Evolutionary conservation across 1,139 yeast species (phyloP).

Genomic region (Pichia sp.): DNA sequence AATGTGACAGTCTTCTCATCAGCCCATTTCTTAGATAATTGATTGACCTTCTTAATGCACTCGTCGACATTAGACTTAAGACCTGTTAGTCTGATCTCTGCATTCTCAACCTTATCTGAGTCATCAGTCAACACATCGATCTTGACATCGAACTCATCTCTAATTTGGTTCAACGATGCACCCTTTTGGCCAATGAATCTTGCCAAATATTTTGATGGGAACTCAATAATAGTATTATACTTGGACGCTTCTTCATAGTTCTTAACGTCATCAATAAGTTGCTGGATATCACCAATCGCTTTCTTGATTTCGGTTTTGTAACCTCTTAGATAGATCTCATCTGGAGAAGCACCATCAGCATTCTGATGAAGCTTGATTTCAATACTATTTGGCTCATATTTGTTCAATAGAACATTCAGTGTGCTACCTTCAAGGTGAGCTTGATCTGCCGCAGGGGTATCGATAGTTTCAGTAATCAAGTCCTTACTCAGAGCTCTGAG

Average conservation of each 20-base stretch:
- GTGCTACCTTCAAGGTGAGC: constrained; percentile 50
- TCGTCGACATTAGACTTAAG: constrained; percentile 74
- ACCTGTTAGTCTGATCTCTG: constrained; percentile 59
- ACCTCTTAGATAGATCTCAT: constrained; percentile 63
- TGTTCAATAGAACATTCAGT: constrained; percentile 33
- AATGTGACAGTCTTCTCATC: constrained; percentile 70
- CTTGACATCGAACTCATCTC: constrained; percentile 75
- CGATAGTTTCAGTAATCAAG: constrained; percentile 49
- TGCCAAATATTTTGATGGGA: constrained; percentile 66
- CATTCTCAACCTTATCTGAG: constrained; percentile 26
- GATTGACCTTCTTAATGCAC: constrained; percentile 58
- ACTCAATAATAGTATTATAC: constrained; percentile 49
- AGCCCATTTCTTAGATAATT: constrained; percentile 70
- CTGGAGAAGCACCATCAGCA: constrained; percentile 40
- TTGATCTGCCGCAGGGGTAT: constrained; percentile 57
- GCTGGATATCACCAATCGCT: constrained; percentile 49
- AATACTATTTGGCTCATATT: constrained; percentile 34
- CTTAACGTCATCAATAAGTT: constrained; percentile 58
- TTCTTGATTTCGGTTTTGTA: constrained; percentile 50
- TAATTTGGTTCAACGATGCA: constrained; percentile 58
- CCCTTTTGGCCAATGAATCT: constrained; percentile 92
- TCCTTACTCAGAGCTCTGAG: constrained; percentile 58
- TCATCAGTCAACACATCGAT: constrained; percentile 54
- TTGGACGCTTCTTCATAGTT: constrained; percentile 58
- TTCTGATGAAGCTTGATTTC: constrained; percentile 40